Conservation (phyloP, 1,284 basidiomycete species). For the Trichosporon sp. region DNA sequence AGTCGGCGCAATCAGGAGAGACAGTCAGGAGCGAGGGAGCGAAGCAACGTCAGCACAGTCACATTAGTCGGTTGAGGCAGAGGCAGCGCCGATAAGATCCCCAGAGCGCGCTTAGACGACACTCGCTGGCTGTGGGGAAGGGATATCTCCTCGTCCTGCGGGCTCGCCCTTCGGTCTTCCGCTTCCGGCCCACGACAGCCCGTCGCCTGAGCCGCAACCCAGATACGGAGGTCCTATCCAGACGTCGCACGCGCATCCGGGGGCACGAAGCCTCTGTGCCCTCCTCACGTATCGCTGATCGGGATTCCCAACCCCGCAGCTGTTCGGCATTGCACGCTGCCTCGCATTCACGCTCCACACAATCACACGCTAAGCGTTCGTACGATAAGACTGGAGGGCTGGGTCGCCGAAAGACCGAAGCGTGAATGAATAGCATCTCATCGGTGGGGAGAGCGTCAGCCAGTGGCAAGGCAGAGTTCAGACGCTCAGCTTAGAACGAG, state of each 20-base stretch:
- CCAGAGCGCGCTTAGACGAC: not conserved
- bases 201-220: too few relatives aligned
- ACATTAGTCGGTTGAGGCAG: not conserved
- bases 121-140: not conserved
- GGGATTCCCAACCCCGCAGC: not conserved
- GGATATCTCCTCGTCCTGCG: not conserved
- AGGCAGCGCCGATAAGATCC: not conserved
- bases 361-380: not conserved
- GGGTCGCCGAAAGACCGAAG: not conserved
- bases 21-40: not conserved
- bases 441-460: not conserved
- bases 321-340: not conserved
- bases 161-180: not conserved
- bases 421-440: not conserved
- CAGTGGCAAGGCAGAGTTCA: not conserved
- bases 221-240: not conserved
- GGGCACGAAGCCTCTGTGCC: not conserved
- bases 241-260: too few relatives aligned
- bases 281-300: not conserved
- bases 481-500: too few relatives aligned
- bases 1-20: not conserved
- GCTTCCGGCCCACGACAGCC: not conserved
- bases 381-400: not conserved
- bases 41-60: not conserved
- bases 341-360: not conserved